A percentile compares a stretch with the other conserved stretches of the same genome.
phyloP scores from a whole-genome alignment of 768 basidiomycete species.

The Mycena chlorophos region DNA sequence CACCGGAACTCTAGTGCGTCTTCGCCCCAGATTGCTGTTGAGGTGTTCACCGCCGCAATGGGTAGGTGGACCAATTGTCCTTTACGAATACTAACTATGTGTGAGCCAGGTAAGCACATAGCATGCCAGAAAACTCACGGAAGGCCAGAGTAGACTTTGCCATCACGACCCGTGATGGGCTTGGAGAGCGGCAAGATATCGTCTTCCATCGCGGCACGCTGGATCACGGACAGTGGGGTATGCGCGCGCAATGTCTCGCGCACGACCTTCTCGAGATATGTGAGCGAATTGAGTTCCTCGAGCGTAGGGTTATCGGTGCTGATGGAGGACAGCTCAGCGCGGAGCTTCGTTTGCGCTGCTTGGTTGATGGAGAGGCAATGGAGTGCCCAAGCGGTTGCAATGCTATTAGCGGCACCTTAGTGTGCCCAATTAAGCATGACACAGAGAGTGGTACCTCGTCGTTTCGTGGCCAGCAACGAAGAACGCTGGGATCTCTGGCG shows the following conservation, averaged over 20 bases:
- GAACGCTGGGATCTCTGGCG: slow-evolving; percentile 41
- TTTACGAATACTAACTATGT: slow-evolving; percentile 36
- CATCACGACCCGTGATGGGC: slow-evolving; percentile 47
- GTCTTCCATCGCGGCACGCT: slow-evolving; percentile 50
- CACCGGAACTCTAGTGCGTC: slow-evolving; percentile 1
- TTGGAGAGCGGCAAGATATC: slow-evolving; percentile 52
- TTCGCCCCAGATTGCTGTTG: not conserved
- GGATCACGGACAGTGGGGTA: slow-evolving; percentile 46
- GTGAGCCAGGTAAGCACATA: not conserved
- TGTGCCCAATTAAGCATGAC: not conserved
- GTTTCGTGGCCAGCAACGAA: slow-evolving; percentile 37
- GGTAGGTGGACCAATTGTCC: slow-evolving; percentile 34
- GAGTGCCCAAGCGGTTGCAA: slow-evolving; percentile 41
- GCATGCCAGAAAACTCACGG: slow-evolving; percentile 8
- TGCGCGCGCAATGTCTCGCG: slow-evolving; percentile 61
- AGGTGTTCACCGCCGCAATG: not conserved
- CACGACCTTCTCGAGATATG: slow-evolving; percentile 51
- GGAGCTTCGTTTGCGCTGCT: slow-evolving; percentile 42
- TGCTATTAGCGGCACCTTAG: not conserved
- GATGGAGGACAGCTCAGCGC: slow-evolving; percentile 42
- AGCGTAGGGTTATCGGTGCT: slow-evolving; percentile 38
- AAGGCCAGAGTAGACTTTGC: slow-evolving; percentile 40
- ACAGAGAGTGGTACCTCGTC: slow-evolving; percentile 7
- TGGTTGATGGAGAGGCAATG: slow-evolving; percentile 40
- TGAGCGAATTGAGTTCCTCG: slow-evolving; percentile 40